Evolutionary conservation across 163 green algal genomes (phyloP).

Genomic region (Chlamydomonas reinhardtii): DNA sequence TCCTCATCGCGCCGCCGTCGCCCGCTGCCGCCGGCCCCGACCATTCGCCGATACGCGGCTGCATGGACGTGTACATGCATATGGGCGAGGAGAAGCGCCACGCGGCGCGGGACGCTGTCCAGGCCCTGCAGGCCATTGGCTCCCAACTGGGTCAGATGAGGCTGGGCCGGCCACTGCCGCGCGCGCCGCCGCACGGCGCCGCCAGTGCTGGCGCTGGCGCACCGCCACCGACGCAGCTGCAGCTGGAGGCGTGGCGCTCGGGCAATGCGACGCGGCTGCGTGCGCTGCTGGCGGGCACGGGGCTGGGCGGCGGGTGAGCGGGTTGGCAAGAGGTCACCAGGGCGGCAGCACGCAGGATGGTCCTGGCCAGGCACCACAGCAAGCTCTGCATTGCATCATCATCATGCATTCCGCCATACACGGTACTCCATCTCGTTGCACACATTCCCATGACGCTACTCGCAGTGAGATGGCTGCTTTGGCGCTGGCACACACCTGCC

Average conservation of each 20-base stretch:
- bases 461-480: not conserved
- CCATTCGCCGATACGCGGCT: not conserved
- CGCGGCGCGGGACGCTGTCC: not conserved
- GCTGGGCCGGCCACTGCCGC: not conserved
- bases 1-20: too few relatives aligned
- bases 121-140: not conserved
- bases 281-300: not conserved
- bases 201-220: too few relatives aligned
- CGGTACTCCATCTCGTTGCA: not conserved
- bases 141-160: not conserved
- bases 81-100: not conserved
- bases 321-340: not conserved
- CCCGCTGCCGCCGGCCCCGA: not conserved
- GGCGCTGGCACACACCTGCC: slow-evolving; percentile 7
- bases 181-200: not conserved
- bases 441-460: not conserved
- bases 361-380: not conserved
- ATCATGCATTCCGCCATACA: too few relatives aligned
- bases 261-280: not conserved
- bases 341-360: too few relatives aligned
- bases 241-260: not conserved
- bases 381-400: too few relatives aligned
- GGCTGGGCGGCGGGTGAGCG: not conserved
- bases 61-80: not conserved
- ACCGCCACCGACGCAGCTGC: not conserved